phyloP scores from a whole-genome alignment of 1,284 basidiomycete genomes.

The Omphalotus olearius region DNA sequence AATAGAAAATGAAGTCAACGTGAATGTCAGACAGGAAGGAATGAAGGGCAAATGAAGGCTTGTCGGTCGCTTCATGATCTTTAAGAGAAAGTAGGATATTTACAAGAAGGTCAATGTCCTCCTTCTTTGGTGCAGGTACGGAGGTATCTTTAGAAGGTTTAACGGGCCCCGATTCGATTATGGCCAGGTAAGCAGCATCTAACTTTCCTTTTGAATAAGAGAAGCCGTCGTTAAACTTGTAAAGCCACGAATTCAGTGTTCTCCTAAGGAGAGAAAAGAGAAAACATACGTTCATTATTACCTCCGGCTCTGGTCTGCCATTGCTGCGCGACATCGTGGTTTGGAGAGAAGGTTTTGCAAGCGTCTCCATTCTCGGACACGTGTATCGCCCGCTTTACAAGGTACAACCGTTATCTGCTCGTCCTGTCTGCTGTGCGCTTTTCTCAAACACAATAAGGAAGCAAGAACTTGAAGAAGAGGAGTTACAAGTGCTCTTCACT shows the following conservation, averaged over 20 bases:
- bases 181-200: slow-evolving; percentile 54
- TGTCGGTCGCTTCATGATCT: no score
- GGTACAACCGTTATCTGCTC: no score
- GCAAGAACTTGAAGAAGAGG: no score
- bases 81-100: slow-evolving; percentile 18
- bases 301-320: slow-evolving; percentile 61
- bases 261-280: neutral
- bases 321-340: slow-evolving; percentile 31
- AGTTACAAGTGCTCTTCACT: no score
- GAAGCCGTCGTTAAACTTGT: slow-evolving; percentile 59
- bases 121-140: slow-evolving; percentile 40
- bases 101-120: slow-evolving; percentile 64
- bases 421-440: no score
- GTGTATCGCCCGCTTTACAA: no score
- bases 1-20: neutral
- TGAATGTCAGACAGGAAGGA: neutral
- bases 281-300: slow-evolving; percentile 57
- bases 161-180: slow-evolving; percentile 49
- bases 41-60: neutral
- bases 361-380: no score
- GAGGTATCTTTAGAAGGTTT: slow-evolving; percentile 36
- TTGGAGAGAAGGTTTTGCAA: no score
- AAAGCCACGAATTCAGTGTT: neutral
- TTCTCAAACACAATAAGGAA: no score
- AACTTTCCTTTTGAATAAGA: slow-evolving; percentile 64